phyloP scores from a whole-genome alignment of 257 asterid genomes.

The Nicotiana sylvestris region DNA sequence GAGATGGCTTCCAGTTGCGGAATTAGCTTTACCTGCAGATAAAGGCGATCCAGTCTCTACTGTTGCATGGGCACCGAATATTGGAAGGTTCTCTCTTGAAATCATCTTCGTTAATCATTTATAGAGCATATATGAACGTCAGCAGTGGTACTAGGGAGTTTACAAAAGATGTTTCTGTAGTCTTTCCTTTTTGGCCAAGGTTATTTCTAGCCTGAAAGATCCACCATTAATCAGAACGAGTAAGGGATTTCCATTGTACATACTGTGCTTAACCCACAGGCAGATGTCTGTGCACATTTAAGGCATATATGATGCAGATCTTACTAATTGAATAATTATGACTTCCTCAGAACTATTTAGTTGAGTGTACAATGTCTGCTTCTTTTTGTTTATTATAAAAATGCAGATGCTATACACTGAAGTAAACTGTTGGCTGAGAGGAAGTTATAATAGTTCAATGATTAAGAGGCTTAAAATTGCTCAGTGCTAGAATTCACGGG shows the following conservation, averaged over 20 bases:
- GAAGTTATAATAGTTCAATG: background rate
- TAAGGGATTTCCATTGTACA: background rate
- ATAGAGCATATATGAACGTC: background rate
- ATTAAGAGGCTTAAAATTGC: background rate
- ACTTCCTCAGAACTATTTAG: background rate
- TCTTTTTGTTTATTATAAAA: background rate
- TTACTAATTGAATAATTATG: background rate
- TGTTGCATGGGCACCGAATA: slow-evolving; percentile 92
- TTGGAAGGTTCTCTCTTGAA: slow-evolving; percentile 52
- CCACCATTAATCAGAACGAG: background rate
- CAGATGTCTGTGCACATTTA: background rate
- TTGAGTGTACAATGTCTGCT: background rate
- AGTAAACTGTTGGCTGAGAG: background rate
- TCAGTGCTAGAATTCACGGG: background rate
- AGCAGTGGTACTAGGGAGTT: background rate
- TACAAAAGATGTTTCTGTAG: background rate
- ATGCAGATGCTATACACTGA: background rate
- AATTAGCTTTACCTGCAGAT: slow-evolving; percentile 75
- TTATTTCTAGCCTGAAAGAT: background rate
- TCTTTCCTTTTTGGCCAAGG: background rate
- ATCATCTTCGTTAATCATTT: background rate
- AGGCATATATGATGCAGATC: background rate
- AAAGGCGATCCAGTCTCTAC: slow-evolving; percentile 58
- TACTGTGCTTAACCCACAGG: background rate
- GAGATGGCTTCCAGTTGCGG: slow-evolving; percentile 99